Base-by-base conservation (phyloP, 2,329 filamentous ascomycete genomes). In the Colletotrichum ledebouriae region DNA sequence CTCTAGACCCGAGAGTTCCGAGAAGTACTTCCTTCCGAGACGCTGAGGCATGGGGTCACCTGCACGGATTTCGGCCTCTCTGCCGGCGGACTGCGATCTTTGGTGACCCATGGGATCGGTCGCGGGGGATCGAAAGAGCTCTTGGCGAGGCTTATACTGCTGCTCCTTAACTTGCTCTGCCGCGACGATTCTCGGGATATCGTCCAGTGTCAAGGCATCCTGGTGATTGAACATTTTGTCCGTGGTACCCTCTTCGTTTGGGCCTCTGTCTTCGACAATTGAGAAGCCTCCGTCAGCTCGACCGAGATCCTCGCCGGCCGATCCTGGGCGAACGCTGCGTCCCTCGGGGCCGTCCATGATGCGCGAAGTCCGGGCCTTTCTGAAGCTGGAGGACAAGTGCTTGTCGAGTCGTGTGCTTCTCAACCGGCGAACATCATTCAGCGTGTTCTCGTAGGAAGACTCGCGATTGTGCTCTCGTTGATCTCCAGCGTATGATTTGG, bases 391-490 rank as follows among this genome's bases (percentile, higher is more conserved):
- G 41, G 95, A 98, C 49, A 99, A 83, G 75, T 97, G 94, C 76
- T 97, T 95, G 76, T 99, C 95, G 76, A 98, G 91, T 34, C 96
- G 90, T 22, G 95, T 98, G 70, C 96, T 98, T 72, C 95, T 90
- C 67, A 99, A 82, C 70, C 96, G 89, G 74, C 94, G 91, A 76
- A 99, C 96, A 80, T 99, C 96, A 72, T 96, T 97, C 73, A 99
- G 90, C 53, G 95, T 97, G 81, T 94, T 97, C 82, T 98, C 95
- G 77, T 98, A 96, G 33, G 92, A 94, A 59, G 92, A 93, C 74
- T 90, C 87, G 72, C 89, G 87, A 69, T 86, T 86, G 68, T 89
- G 86, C 58, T 90, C 89, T 76, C 78, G 58, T 66, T 85, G 79
- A 70, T 88, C 87, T 25, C 89, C 91, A 50, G 88, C 88, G 76